Conservation (phyloP, 352 stramenopile genomes). For the Globisporangium nunn region DNA sequence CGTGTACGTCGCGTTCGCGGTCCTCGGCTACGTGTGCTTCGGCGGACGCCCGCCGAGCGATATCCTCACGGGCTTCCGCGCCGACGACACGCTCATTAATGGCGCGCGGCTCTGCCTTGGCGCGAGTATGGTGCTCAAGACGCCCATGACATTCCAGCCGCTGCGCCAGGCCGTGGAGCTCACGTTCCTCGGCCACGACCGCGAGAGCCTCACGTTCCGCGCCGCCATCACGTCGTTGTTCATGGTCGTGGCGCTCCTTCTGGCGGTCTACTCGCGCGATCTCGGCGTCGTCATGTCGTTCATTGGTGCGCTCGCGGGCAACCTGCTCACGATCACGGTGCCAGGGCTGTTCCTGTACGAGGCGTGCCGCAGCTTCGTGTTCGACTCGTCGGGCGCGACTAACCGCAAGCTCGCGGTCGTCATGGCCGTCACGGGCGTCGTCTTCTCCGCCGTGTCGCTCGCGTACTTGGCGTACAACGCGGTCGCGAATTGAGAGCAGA, state of each 20-base stretch:
- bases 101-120: constrained; percentile 65
- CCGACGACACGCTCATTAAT: constrained; percentile 72
- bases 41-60: constrained; percentile 76
- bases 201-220: constrained; percentile 66
- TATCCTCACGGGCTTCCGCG: constrained; percentile 68
- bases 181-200: constrained; percentile 59
- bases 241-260: constrained; percentile 52
- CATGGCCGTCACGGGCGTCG: constrained; percentile 40
- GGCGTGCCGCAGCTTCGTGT: constrained; percentile 45
- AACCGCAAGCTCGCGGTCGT: constrained; percentile 40
- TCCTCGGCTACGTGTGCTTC: constrained; percentile 77
- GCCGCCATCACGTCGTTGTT: constrained; percentile 59
- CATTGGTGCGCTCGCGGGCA: constrained; percentile 63
- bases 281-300: constrained; percentile 73
- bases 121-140: constrained; percentile 75
- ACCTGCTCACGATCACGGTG: constrained; percentile 62
- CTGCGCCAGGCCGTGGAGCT: constrained; percentile 72
- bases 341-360: constrained; percentile 75
- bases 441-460: constrained; percentile 59
- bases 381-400: constrained; percentile 32
- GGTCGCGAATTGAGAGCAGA: constrained; percentile 20
- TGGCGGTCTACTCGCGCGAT: constrained; percentile 54
- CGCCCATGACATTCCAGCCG: constrained; percentile 82
- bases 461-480: constrained; percentile 62
- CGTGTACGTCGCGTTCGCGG: constrained; percentile 57